A percentile compares a stretch with the other conserved stretches of the same genome.
phyloP scores from a whole-genome alignment of 768 basidiomycete species.

The Leccinum longicurvipes region DNA sequence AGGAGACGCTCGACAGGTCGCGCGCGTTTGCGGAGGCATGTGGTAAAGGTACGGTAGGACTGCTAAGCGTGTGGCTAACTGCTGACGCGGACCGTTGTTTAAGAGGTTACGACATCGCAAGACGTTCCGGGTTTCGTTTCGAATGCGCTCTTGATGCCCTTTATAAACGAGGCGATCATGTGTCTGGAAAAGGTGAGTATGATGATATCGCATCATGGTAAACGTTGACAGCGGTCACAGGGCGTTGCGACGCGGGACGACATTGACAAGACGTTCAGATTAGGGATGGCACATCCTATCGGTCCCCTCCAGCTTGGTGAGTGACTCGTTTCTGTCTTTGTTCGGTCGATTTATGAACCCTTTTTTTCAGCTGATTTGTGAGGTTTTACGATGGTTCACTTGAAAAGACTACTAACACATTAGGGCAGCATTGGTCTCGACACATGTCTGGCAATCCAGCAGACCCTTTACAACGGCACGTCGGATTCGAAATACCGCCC shows the following conservation, averaged over 20 bases:
- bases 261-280: conserved; percentile 89
- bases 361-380: conserved; percentile 29
- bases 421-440: conserved; percentile 85
- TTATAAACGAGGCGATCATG: conserved; percentile 97
- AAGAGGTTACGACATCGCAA: conserved; percentile 86
- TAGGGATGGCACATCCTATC: conserved; percentile 96
- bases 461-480: conserved; percentile 84
- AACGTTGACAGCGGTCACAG: conserved; percentile 32
- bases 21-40: conserved; percentile 82
- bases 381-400: conserved; percentile 3
- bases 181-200: conserved; percentile 75
- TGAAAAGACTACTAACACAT: neutral
- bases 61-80: neutral
- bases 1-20: conserved; percentile 70
- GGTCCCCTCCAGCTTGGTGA: conserved; percentile 85
- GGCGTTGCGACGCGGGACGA: conserved; percentile 92
- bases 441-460: conserved; percentile 91
- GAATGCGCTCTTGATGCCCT: conserved; percentile 94
- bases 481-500: conserved; percentile 96
- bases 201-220: neutral
- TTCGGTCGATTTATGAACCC: neutral
- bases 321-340: neutral
- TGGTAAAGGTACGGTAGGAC: conserved; percentile 63
- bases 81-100: neutral
- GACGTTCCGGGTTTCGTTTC: conserved; percentile 97